Percentiles rank a stretch among this genome's conserved stretches.
Conservation (phyloP, 768 basidiomycete species). For the Boletus rubropictus region DNA sequence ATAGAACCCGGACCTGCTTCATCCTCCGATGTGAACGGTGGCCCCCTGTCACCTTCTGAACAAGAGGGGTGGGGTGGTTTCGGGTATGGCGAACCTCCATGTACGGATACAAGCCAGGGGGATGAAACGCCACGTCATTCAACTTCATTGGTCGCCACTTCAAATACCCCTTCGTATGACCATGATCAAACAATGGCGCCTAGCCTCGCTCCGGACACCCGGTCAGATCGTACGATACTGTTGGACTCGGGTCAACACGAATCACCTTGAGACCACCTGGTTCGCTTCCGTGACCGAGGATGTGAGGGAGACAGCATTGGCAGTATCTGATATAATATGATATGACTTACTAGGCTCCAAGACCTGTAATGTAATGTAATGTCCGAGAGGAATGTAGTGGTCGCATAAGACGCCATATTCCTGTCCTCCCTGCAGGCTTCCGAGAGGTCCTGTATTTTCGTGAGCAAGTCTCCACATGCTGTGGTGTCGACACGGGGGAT, state of each 20-base stretch:
- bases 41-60: constrained; percentile 17
- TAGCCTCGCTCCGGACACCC: constrained; percentile 15
- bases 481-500: not conserved
- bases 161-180: constrained; percentile 19
- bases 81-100: constrained; percentile 37
- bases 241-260: constrained; percentile 14
- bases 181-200: constrained; percentile 20
- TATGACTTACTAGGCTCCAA: constrained; percentile 5
- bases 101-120: constrained; percentile 28
- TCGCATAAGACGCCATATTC: not conserved
- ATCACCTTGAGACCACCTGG: constrained; percentile 8
- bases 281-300: constrained; percentile 4
- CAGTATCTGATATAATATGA: constrained; percentile 9
- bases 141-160: constrained; percentile 20
- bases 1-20: constrained; percentile 23
- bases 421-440: not conserved
- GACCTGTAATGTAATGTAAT: constrained; percentile 1
- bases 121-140: constrained; percentile 46
- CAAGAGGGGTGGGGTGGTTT: constrained; percentile 37
- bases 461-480: constrained; percentile 5
- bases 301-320: not conserved
- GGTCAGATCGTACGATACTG: constrained; percentile 26
- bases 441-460: constrained; percentile 1
- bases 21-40: constrained; percentile 28
- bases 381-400: not conserved